Conservation (phyloP, 106 monocot species). For the Allium fistulosum region DNA sequence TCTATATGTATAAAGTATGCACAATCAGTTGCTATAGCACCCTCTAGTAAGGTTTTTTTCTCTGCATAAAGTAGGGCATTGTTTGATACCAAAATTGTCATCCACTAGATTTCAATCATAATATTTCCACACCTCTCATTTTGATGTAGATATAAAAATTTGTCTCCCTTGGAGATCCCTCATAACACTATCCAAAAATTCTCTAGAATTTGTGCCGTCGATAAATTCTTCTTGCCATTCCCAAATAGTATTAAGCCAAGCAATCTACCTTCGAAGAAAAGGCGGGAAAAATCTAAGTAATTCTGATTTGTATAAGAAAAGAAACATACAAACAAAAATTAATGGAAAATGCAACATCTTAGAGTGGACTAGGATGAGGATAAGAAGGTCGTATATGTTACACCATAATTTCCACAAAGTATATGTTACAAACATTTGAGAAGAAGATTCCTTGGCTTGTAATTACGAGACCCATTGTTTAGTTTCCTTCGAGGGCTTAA, state of each 20-base stretch:
- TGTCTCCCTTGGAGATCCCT: constrained; percentile 83
- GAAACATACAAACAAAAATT: not conserved
- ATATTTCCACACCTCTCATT: constrained; percentile 73
- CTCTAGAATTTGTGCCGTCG: constrained; percentile 95
- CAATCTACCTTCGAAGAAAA: constrained; percentile 42
- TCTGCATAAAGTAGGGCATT: constrained; percentile 30
- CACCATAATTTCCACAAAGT: no score
- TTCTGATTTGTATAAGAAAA: no score
- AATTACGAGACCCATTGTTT: no score
- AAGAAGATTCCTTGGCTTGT: no score
- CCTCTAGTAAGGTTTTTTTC: constrained; percentile 89
- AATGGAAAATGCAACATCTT: not conserved
- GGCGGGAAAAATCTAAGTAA: not conserved
- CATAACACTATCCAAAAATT: constrained; percentile 88
- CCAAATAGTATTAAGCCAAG: constrained; percentile 96
- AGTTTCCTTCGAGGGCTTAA: no score
- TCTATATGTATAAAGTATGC: constrained; percentile 93
- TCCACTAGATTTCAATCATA: not conserved
- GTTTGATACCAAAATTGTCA: not conserved
- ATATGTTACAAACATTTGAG: no score
- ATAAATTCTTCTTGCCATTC: constrained; percentile 99
- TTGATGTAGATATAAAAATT: constrained; percentile 96
- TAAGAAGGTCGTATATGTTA: no score
- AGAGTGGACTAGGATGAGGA: no score
- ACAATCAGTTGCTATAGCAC: constrained; percentile 92